Evolutionary conservation across 73 alveolate species (phyloP).

Genomic region (Paramecium sonneborni): DNA sequence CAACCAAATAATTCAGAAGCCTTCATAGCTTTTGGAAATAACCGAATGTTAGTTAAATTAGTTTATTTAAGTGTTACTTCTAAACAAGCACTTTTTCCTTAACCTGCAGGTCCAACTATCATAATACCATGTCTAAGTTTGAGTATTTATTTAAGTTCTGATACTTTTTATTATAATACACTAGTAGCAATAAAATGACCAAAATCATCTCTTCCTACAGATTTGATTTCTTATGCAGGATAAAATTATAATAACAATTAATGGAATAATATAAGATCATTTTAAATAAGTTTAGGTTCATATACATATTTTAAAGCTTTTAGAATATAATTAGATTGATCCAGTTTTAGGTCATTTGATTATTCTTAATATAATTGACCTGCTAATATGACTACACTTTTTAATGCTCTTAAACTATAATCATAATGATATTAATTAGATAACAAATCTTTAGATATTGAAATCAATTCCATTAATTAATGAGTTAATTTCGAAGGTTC

Average conservation of each 20-base stretch:
- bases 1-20: constrained; percentile 76
- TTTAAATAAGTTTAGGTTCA: constrained; percentile 65
- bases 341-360: neutral
- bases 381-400: constrained; percentile 60
- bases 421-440: constrained; percentile 70
- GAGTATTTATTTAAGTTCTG: constrained; percentile 70
- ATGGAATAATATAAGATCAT: constrained; percentile 51
- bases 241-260: neutral
- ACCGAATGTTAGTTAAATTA: constrained; percentile 67
- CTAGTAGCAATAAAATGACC: neutral
- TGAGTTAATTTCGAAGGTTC: constrained; percentile 61
- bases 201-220: constrained; percentile 62
- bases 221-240: constrained; percentile 77
- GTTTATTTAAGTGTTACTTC: constrained; percentile 75
- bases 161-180: neutral
- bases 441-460: constrained; percentile 59
- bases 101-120: constrained; percentile 69
- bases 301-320: constrained; percentile 66
- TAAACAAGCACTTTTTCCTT: constrained; percentile 78
- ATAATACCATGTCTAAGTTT: constrained; percentile 73
- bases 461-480: constrained; percentile 7
- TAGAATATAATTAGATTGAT: neutral
- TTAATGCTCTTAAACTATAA: constrained; percentile 73
- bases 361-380: constrained; percentile 49
- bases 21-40: constrained; percentile 83